Percentiles rank a stretch among this genome's conserved stretches.
Conservation (phyloP, 768 basidiomycete species). For the Filobasidium wieringae region DNA sequence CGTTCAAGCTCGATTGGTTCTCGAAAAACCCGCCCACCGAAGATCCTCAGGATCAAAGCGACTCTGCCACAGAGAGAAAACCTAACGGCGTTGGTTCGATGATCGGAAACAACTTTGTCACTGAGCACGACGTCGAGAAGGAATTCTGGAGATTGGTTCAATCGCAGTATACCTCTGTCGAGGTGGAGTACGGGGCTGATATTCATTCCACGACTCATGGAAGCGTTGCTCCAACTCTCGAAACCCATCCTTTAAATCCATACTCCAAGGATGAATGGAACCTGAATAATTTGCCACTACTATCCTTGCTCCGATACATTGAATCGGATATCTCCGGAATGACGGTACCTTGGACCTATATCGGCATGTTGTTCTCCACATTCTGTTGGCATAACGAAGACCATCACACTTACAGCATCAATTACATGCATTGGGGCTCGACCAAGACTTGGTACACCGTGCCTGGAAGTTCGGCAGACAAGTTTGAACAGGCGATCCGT, state of each 20-base stretch:
- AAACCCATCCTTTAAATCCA: slow-evolving; percentile 75
- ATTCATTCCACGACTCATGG: slow-evolving; percentile 95
- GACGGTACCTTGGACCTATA: slow-evolving; percentile 99
- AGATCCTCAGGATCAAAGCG: too few species aligned
- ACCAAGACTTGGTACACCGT: slow-evolving; percentile 99
- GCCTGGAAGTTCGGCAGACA: slow-evolving; percentile 86
- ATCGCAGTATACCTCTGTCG: slow-evolving; percentile 76
- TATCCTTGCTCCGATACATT: slow-evolving; percentile 89
- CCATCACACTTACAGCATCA: slow-evolving; percentile 94
- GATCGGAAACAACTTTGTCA: slow-evolving; percentile 46
- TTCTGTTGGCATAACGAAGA: slow-evolving; percentile 99
- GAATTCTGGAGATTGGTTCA: slow-evolving; percentile 98
- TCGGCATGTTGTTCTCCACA: slow-evolving; percentile 97
- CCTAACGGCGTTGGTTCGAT: slow-evolving; percentile 42
- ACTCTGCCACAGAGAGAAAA: slow-evolving; percentile 4
- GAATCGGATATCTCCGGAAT: slow-evolving; percentile 98
- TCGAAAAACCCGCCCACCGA: slow-evolving; percentile 49
- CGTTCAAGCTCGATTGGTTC: slow-evolving; percentile 85
- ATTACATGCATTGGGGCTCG: slow-evolving; percentile 97
- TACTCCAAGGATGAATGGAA: slow-evolving; percentile 94
- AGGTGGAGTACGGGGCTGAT: slow-evolving; percentile 98
- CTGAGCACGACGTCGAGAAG: slow-evolving; percentile 80
- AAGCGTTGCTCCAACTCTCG: slow-evolving; percentile 91
- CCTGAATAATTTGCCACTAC: slow-evolving; percentile 89
- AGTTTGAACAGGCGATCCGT: slow-evolving; percentile 91